Conservation (phyloP, 2,329 filamentous ascomycete species). For the Fonsecaea erecta region DNA sequence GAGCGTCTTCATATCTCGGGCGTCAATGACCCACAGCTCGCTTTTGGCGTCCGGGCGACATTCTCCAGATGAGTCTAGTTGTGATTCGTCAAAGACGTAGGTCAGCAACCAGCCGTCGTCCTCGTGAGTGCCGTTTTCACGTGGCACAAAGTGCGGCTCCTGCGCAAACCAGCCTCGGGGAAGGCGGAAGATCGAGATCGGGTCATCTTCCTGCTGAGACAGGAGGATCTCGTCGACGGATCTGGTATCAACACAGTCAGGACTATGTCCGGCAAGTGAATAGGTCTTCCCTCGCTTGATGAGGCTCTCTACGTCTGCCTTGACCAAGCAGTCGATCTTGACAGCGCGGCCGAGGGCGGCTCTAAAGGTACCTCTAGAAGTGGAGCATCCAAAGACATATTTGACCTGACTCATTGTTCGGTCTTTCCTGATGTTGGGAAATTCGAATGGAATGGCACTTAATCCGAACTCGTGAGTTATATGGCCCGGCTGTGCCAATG, state of each 20-base stretch:
- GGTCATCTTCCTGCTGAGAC: slow-evolving; percentile 54
- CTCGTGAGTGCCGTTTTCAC: slow-evolving; percentile 51
- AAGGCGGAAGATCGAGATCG: slow-evolving; percentile 66
- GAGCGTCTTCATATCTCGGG: slow-evolving; percentile 64
- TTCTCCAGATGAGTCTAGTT: slow-evolving; percentile 59
- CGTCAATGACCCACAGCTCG: slow-evolving; percentile 72
- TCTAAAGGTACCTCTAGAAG: slow-evolving; percentile 61
- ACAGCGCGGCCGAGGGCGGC: slow-evolving; percentile 66
- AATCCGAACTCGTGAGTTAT: slow-evolving; percentile 69
- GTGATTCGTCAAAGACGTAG: slow-evolving; percentile 72
- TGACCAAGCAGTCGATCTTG: slow-evolving; percentile 69
- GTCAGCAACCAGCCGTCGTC: slow-evolving; percentile 71
- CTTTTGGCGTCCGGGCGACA: slow-evolving; percentile 55
- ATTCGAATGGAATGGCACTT: slow-evolving; percentile 69
- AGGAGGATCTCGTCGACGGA: slow-evolving; percentile 58
- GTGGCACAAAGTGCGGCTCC: slow-evolving; percentile 68
- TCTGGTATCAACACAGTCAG: slow-evolving; percentile 66
- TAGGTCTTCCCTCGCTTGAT: slow-evolving; percentile 58
- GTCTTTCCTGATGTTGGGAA: slow-evolving; percentile 63
- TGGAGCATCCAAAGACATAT: slow-evolving; percentile 71
- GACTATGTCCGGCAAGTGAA: slow-evolving; percentile 54
- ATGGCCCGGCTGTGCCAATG: slow-evolving; percentile 28
- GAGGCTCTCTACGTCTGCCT: slow-evolving; percentile 61
- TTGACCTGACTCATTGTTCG: slow-evolving; percentile 61
- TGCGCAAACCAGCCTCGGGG: slow-evolving; percentile 67